Conservation (phyloP, 305 asterid species). For the Withania somnifera region DNA sequence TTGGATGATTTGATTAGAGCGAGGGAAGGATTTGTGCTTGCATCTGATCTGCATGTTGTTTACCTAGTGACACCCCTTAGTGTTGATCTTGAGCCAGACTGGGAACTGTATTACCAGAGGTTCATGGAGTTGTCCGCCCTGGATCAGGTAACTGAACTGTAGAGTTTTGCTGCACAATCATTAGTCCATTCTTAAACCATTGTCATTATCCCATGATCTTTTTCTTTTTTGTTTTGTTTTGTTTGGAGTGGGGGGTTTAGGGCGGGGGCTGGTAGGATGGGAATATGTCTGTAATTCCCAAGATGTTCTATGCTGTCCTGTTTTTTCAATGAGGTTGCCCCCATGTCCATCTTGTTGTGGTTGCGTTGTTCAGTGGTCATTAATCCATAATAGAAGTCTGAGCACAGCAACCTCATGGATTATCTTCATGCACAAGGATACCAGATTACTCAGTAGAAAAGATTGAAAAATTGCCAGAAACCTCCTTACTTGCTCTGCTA, state of each 20-base stretch:
- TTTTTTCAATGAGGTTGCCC: neutral
- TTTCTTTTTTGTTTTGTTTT: neutral
- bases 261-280: neutral
- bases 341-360: neutral
- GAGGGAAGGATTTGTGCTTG: conserved; percentile 95
- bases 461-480: neutral
- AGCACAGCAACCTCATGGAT: neutral
- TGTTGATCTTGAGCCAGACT: conserved; percentile 95
- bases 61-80: conserved; percentile 95
- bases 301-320: neutral
- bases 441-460: neutral
- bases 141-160: conserved; percentile 58
- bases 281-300: neutral
- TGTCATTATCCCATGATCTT: neutral
- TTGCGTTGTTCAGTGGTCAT: neutral
- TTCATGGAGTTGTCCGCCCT: conserved; percentile 81
- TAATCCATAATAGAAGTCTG: neutral
- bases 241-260: neutral
- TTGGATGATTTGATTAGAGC: conserved; percentile 95
- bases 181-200: neutral
- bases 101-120: conserved; percentile 94
- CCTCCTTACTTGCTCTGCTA: neutral
- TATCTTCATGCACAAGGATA: neutral
- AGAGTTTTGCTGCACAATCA: neutral
- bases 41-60: conserved; percentile 97